Conservation (phyloP, 148 eudicot species). For the Salicornia ramosissima region DNA sequence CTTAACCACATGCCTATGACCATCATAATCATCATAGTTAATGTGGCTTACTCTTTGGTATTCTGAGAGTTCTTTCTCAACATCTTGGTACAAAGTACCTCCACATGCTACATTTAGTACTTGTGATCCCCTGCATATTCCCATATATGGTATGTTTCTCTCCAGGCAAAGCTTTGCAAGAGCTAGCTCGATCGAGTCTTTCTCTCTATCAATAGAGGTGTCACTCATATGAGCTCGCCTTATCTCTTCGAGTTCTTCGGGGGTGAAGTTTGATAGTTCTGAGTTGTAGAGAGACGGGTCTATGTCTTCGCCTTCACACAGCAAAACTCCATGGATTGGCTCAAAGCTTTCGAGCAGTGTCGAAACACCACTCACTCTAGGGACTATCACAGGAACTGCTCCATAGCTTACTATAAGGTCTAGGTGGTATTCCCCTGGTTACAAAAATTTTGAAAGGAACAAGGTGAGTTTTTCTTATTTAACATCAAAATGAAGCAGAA, state of each 20-base stretch:
- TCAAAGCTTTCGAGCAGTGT: constrained; percentile 40
- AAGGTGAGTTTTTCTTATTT: no score
- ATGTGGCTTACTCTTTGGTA: constrained; percentile 31
- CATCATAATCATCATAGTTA: constrained; percentile 43
- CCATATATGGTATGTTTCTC: constrained; percentile 47
- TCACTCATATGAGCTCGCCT: constrained; percentile 35
- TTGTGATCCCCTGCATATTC: constrained; percentile 50
- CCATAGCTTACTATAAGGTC: constrained; percentile 52
- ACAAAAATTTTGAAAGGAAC: background rate
- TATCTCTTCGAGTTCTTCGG: constrained; percentile 42
- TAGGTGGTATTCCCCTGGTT: constrained; percentile 48
- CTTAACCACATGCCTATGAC: constrained; percentile 39
- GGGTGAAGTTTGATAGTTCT: constrained; percentile 31
- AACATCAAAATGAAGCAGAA: no score
- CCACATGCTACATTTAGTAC: constrained; percentile 49
- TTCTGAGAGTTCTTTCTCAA: constrained; percentile 35
- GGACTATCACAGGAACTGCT: constrained; percentile 45
- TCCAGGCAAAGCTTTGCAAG: constrained; percentile 47
- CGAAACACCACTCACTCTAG: constrained; percentile 38
- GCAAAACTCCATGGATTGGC: constrained; percentile 49
- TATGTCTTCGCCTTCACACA: constrained; percentile 51
- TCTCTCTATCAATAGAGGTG: constrained; percentile 41
- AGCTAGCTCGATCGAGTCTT: constrained; percentile 44
- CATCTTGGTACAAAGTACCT: constrained; percentile 43
- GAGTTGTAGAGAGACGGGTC: constrained; percentile 45